These are phyloP conservation scores for Cerioporus squamosus DNA, from an alignment of 1,284 basidiomycete species.

Conservation along the genomic window DNA sequence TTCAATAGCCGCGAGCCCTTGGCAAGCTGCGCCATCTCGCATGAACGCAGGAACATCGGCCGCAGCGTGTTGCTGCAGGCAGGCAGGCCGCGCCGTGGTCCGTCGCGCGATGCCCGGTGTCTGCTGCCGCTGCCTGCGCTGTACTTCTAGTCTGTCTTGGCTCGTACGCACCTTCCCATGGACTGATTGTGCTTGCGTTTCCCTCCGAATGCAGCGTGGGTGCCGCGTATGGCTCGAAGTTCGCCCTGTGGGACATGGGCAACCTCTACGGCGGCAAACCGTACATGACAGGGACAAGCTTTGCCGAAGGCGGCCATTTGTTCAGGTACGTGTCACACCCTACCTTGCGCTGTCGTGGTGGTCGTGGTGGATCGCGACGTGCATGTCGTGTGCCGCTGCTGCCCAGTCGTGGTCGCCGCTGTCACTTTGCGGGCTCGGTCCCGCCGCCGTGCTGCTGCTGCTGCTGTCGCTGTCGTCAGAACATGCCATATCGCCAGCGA, in stretches of 20 bases:
- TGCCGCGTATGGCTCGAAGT: constrained; percentile 68
- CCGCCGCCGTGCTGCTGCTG: too few relatives aligned
- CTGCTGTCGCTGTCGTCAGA: too few relatives aligned
- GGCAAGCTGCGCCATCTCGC: too few relatives aligned
- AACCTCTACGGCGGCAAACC: constrained; percentile 76
- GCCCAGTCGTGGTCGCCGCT: too few relatives aligned
- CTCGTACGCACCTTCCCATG: neutral
- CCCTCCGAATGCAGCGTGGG: constrained; percentile 57
- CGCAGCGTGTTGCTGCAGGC: neutral
- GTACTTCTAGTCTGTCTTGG: constrained; percentile 11
- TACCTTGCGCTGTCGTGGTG: constrained; percentile 7
- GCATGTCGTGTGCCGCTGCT: too few relatives aligned
- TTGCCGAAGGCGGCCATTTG: constrained; percentile 64
- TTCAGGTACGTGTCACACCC: constrained; percentile 62
- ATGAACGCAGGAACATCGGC: neutral
- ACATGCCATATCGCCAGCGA: too few relatives aligned
- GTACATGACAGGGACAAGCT: constrained; percentile 56
- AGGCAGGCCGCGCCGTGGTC: too few relatives aligned
- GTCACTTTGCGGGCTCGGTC: too few relatives aligned
- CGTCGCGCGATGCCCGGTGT: too few relatives aligned
- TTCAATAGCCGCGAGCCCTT: too few relatives aligned
- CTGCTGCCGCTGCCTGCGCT: neutral
- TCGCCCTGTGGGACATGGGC: constrained; percentile 76
- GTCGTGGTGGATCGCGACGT: neutral
- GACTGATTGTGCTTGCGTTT: constrained; percentile 11